Base-by-base conservation (phyloP, 352 stramenopile species). In the Pythium sukuiense region DNA sequence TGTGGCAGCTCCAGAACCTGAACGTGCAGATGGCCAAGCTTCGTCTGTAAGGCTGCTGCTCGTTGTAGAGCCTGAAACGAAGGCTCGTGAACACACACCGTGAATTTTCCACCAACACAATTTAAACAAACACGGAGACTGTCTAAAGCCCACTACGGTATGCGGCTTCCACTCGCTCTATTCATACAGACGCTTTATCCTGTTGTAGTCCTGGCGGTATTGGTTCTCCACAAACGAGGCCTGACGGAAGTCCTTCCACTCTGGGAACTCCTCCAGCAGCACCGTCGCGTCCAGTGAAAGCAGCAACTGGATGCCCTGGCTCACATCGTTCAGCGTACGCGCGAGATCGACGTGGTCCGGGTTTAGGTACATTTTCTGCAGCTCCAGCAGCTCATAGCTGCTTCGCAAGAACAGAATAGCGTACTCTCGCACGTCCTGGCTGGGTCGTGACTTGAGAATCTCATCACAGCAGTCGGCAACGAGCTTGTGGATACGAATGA, bases 101-200 rank as follows among this genome's bases (percentile, higher is more conserved):
- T 13, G 49, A 35, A 55, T 18, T 27, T 27, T 29, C 13, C 5
- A 49, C 58, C 9, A 24, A 24, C 8, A 57, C 24, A 57, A 16
- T 33, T 13, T 29, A 59, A 33, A 18, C 11, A 52, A 33, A 52
- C 35, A 43, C 50, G 39, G 12, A 48, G 50, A 35, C 14, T 33
- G 20, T n/a, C 16, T 32, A 24, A 24, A 24, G 20, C 20, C 20
- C 20, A 24, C 20, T 24, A 24, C 20, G 20, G 20, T 24, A 24
- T 24, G 20, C 20, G 20, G 20, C 20, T 24, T 24, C 20, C 20
- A 24, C 20, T 24, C 20, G 20, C 39, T 64, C 71, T 89, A 94
- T 81, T 93, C 88, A 74, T 98, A 98, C 66, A 98, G 73, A 43
- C 63, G 69, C 67, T 97, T 97, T 71, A 98, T 94, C 14, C 92